Evolutionary conservation across 495 filamentous ascomycete genomes (phyloP).

Genomic region (Collariella sp.): DNA sequence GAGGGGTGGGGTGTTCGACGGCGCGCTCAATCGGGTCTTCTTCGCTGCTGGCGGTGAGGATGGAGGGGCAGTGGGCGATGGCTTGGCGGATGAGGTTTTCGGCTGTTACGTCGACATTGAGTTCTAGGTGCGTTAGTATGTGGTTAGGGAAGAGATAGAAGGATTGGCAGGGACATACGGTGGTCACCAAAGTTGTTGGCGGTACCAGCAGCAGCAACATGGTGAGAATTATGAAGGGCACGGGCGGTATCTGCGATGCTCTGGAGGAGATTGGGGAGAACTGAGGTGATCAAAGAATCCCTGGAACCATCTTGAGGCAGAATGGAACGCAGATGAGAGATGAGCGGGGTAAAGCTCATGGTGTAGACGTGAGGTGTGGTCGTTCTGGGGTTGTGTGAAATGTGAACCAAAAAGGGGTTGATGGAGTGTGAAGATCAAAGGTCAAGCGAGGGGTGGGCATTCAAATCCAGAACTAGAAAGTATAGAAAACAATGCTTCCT

Average conservation of each 20-base stretch:
- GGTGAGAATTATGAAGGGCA: conserved; percentile 31
- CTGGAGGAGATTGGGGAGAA: conserved; percentile 36
- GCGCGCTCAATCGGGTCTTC: conserved; percentile 42
- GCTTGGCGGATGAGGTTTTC: conserved; percentile 38
- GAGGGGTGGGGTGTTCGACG: conserved; percentile 1
- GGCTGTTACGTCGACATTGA: conserved; percentile 47
- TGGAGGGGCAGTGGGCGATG: conserved; percentile 33
- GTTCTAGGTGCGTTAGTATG: conserved; percentile 19
- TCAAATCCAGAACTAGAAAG: too few species aligned
- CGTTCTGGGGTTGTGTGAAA: neutral
- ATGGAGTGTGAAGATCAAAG: neutral
- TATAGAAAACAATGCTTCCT: too few species aligned
- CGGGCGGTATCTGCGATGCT: conserved; percentile 29
- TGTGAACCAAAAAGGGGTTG: neutral
- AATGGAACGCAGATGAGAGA: conserved; percentile 9
- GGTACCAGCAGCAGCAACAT: conserved; percentile 36
- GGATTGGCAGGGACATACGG: conserved; percentile 14
- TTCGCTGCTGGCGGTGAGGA: conserved; percentile 43
- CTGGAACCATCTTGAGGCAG: conserved; percentile 4
- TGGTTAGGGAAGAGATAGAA: too few species aligned
- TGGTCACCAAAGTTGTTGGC: conserved; percentile 46
- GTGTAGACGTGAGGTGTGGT: neutral
- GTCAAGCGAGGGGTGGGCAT: too few species aligned
- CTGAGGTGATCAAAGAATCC: conserved; percentile 17
- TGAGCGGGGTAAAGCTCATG: neutral